Base-by-base conservation (phyloP, 2,329 filamentous ascomycete genomes). In the Thermothelomyces thermophilus region DNA sequence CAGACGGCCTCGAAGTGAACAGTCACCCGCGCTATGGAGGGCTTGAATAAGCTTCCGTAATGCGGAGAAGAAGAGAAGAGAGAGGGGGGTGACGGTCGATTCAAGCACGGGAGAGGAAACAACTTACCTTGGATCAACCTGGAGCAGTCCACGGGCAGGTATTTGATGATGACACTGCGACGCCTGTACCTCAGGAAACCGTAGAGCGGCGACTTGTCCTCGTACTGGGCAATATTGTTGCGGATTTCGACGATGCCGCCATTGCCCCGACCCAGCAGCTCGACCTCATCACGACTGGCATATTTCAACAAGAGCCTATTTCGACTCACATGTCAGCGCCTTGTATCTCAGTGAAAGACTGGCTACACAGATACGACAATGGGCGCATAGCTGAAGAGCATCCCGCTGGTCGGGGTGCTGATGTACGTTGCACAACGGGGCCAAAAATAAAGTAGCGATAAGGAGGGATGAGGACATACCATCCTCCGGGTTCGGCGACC, bases 231-330 rank as follows among this genome's bases (percentile, higher is more conserved):
- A 58, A 97, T 84, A 50, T 82, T 79, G 62, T 83, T 82, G 63
- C 90, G 85, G 57, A 93, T 82, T 66, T 97, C 93, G 53, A 82
- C 77, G 52, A 95, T 84, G 56, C 93, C 91, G 58, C 87, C 87
- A 58, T 76, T 85, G 43, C 93, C 93, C 58, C 79, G 81, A 53
- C 76, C 80, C 51, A 93, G 74, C 50, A 98, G 70, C 58, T 87
- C 83, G 54, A 98, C 77, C 60, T 91, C 87, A 73, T 98, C 93
- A 68, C 93, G 84, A 54, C 85, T 85, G 56, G 81, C 77, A 70
- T 98, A 98, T 66, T 91, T 90, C 60, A 98, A 82, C 56, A 97
- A 80, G 63, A 98, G 93, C 93, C 93, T 97, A 64, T 60, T 34
- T 20, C 5, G 4, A 10, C 44, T 3, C 19, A 33, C 22, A 3